Percentiles rank a stretch among this genome's conserved stretches.
phyloP scores from a whole-genome alignment of 2,329 filamentous ascomycete genomes.

The Botrytis medusae region DNA sequence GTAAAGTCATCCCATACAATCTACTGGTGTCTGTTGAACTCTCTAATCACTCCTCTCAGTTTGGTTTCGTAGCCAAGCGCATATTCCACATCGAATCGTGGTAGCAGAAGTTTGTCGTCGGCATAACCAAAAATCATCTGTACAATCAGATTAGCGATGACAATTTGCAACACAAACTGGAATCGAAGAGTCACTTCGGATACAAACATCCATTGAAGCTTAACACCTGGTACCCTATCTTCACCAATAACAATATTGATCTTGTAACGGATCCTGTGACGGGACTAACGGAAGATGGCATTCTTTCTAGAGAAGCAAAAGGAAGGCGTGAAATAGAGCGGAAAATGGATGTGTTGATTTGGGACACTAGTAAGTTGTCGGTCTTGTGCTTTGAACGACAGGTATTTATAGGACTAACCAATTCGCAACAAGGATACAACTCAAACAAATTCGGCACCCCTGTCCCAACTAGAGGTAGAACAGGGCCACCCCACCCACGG shows the following conservation, averaged over 20 bases:
- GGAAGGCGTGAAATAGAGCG: background rate
- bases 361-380: slow-evolving; percentile 10
- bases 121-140: slow-evolving; percentile 6
- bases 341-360: slow-evolving; percentile 15
- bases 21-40: background rate
- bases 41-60: background rate
- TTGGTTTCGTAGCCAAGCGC: background rate
- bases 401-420: slow-evolving; percentile 1
- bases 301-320: slow-evolving; percentile 2
- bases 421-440: slow-evolving; percentile 4
- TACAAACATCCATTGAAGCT: background rate
- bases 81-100: background rate
- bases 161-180: background rate
- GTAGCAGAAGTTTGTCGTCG: background rate
- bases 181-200: slow-evolving; percentile 6
- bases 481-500: slow-evolving; percentile 2
- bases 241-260: slow-evolving; percentile 11
- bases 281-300: background rate
- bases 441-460: slow-evolving; percentile 3
- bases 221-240: slow-evolving; percentile 2
- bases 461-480: slow-evolving; percentile 3
- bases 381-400: background rate
- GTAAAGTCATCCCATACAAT: background rate
- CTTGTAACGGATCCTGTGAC: slow-evolving; percentile 8
- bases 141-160: slow-evolving; percentile 9